Percentiles rank a stretch among this genome's conserved stretches.
phyloP scores from a whole-genome alignment of 176 grass and related monocot species.

The Echinochloa phyllopogon region DNA sequence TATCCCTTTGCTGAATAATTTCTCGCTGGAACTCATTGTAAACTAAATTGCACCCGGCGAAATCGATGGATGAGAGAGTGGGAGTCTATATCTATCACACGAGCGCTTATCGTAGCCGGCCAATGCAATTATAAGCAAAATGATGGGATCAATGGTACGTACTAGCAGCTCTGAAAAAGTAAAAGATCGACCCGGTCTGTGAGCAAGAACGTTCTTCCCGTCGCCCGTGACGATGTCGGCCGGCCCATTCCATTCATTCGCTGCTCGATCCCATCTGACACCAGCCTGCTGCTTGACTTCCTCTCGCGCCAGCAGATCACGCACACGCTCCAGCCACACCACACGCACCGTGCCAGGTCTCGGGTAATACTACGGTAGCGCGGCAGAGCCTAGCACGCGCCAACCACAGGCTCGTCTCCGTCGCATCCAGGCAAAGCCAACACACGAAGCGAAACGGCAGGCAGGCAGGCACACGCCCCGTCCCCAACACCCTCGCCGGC shows the following conservation, averaged over 20 bases:
- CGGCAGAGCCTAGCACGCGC: background rate
- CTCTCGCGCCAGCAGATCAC: background rate
- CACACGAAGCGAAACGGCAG: too few species aligned
- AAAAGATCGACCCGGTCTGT: background rate
- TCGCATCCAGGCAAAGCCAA: too few species aligned
- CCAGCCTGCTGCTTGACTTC: background rate
- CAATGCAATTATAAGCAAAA: background rate
- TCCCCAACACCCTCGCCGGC: slow-evolving; percentile 15
- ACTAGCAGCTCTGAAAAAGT: background rate
- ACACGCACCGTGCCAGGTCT: background rate
- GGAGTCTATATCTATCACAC: too few species aligned
- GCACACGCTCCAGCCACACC: background rate
- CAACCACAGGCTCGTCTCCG: too few species aligned
- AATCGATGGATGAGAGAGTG: too few species aligned
- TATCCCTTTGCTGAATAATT: too few species aligned
- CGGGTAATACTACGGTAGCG: background rate
- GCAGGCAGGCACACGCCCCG: too few species aligned
- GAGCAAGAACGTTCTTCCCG: background rate
- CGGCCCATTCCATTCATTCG: background rate
- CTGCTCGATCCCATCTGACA: background rate
- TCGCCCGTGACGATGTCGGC: background rate
- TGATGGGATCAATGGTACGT: background rate
- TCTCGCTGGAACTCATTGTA: too few species aligned
- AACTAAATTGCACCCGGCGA: too few species aligned
- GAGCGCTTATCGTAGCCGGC: background rate